Evolutionary conservation across 495 filamentous ascomycete species (phyloP).

Genomic region (Mycothermus thermophilus): DNA sequence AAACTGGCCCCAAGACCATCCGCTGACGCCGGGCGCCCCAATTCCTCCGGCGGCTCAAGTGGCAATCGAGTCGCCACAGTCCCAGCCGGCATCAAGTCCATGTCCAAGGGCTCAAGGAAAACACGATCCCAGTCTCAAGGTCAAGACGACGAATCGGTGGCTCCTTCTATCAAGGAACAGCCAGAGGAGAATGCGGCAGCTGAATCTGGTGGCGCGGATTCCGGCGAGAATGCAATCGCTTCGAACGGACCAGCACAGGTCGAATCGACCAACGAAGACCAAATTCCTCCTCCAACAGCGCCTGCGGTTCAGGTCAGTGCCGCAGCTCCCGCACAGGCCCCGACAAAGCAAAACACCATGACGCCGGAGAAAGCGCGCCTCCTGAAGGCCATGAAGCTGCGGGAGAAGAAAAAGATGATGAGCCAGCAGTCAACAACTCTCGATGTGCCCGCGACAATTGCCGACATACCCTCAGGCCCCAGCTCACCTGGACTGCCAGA

Average conservation of each 20-base stretch:
- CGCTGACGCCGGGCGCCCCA: constrained; percentile 52
- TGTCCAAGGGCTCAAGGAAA: constrained; percentile 30
- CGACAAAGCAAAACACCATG: constrained; percentile 44
- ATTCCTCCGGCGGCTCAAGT: constrained; percentile 40
- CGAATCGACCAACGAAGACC: not conserved
- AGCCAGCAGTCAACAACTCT: constrained; percentile 7
- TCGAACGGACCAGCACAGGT: too few species aligned
- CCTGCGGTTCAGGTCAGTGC: constrained; percentile 31
- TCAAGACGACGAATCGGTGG: constrained; percentile 16
- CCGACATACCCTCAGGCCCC: constrained; percentile 8
- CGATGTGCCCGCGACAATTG: constrained; percentile 2
- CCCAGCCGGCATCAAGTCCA: constrained; percentile 40
- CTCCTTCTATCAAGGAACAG: constrained; percentile 16
- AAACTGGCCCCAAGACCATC: constrained; percentile 76
- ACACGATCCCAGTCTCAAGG: constrained; percentile 19
- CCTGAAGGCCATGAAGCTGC: constrained; percentile 84
- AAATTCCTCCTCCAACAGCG: constrained; percentile 34
- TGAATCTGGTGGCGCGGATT: constrained; percentile 12
- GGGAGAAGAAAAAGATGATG: constrained; percentile 60
- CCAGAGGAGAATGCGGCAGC: constrained; percentile 8
- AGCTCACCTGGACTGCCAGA: constrained; percentile 8
- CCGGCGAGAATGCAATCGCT: too few species aligned
- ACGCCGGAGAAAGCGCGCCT: constrained; percentile 82
- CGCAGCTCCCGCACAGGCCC: constrained; percentile 18
- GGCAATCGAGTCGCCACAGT: constrained; percentile 62